Percentiles rank a stretch among this genome's conserved stretches.
Conservation (phyloP, 2,329 filamentous ascomycete species). For the Ceratocystis albifundus region DNA sequence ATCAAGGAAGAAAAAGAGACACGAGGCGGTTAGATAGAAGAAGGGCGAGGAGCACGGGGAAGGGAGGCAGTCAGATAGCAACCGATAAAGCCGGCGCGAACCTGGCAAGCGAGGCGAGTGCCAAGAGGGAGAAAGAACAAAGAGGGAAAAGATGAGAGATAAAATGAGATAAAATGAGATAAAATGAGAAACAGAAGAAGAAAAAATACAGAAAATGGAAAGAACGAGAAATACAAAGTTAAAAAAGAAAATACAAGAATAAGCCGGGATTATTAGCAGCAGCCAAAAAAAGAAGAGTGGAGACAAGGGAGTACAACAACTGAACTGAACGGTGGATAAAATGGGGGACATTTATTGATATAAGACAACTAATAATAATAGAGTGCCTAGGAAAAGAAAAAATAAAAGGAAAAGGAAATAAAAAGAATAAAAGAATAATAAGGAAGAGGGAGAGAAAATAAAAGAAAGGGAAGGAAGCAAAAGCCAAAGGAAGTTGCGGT, state of each 20-base stretch:
- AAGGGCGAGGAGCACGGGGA: neutral
- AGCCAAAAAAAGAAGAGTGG: too few relatives aligned
- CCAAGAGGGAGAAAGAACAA: neutral
- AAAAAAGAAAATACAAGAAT: neutral
- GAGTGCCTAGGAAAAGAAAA: neutral
- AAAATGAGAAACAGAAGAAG: neutral
- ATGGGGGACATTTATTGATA: too few relatives aligned
- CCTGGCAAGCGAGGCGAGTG: neutral
- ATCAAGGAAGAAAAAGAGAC: too few relatives aligned
- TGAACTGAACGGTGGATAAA: too few relatives aligned
- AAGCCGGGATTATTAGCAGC: too few relatives aligned
- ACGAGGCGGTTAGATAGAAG: neutral
- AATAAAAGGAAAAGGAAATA: neutral
- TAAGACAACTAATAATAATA: too few relatives aligned
- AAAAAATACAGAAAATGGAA: neutral
- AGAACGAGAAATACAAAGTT: neutral
- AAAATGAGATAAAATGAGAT: too few relatives aligned
- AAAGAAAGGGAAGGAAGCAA: slow-evolving; percentile 1
- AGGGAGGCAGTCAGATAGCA: neutral
- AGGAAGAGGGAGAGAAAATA: neutral
- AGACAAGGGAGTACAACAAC: too few relatives aligned
- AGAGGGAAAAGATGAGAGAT: neutral
- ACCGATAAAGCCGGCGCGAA: neutral
- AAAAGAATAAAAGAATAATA: neutral
- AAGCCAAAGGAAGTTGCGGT: neutral